Conservation (phyloP, 2,329 filamentous ascomycete genomes). For the Fusarium secorum region DNA sequence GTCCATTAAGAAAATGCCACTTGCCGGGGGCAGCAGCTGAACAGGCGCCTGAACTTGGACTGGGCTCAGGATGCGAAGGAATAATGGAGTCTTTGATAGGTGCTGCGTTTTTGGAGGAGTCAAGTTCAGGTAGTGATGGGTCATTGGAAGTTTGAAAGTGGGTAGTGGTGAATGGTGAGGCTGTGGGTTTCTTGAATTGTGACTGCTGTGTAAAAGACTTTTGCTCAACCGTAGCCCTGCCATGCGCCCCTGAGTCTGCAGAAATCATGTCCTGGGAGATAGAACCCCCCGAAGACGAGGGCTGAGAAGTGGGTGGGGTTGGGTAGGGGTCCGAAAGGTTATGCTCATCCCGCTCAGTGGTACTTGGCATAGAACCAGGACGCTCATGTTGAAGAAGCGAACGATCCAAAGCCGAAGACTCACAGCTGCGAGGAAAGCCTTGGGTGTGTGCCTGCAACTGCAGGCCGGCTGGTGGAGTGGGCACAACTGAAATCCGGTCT, state of each 20-base stretch:
- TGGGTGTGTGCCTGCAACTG: conserved; percentile 42
- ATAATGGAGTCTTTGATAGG: conserved; percentile 30
- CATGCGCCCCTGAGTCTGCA: conserved; percentile 37
- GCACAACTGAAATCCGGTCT: conserved; percentile 35
- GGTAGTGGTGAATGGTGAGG: conserved; percentile 41
- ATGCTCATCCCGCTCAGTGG: conserved; percentile 36
- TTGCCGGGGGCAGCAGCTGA: conserved; percentile 53
- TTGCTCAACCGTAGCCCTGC: conserved; percentile 34
- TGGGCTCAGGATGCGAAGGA: conserved; percentile 48
- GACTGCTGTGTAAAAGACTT: conserved; percentile 32
- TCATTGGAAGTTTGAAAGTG: conserved; percentile 39
- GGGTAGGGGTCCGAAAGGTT: conserved; percentile 55
- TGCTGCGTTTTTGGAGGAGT: conserved; percentile 30
- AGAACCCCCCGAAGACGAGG: conserved; percentile 50
- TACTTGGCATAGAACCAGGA: conserved; percentile 33
- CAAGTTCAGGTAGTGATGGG: conserved; percentile 34
- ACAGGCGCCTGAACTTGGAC: conserved; percentile 57
- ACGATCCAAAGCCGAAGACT: conserved; percentile 31
- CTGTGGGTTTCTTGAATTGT: conserved; percentile 33
- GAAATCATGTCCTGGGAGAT: conserved; percentile 41
- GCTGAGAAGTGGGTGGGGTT: conserved; percentile 64
- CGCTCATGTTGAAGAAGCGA: conserved; percentile 39
- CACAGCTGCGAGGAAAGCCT: conserved; percentile 36
- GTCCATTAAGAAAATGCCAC: conserved; percentile 71
- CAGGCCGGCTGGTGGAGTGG: conserved; percentile 46